phyloP scores from a whole-genome alignment of 2,329 filamentous ascomycete genomes.

The Colletotrichum karsti region DNA sequence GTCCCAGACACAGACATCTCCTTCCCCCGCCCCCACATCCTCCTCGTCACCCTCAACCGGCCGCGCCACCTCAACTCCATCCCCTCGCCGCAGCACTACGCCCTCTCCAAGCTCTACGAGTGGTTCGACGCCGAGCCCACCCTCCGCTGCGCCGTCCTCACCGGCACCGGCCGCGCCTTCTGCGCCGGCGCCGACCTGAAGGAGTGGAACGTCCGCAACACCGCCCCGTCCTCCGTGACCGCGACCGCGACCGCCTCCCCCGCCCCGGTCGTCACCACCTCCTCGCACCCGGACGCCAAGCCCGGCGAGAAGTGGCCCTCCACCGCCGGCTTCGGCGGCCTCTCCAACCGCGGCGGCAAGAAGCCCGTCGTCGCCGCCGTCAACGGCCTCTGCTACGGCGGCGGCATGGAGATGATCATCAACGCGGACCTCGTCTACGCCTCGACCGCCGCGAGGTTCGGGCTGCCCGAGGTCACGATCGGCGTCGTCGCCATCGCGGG shows the following conservation, averaged over 20 bases:
- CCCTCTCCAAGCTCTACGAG: constrained; percentile 51
- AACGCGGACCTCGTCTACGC: constrained; percentile 80
- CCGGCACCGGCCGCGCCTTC: constrained; percentile 70
- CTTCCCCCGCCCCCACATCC: constrained; percentile 62
- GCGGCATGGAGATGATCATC: constrained; percentile 79
- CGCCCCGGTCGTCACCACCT: neutral
- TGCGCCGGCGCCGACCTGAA: constrained; percentile 75
- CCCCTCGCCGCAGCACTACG: constrained; percentile 54
- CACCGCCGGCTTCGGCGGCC: constrained; percentile 30
- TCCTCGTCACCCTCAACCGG: constrained; percentile 69
- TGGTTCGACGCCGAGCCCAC: constrained; percentile 71
- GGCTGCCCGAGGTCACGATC: constrained; percentile 75
- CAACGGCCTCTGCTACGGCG: constrained; percentile 78
- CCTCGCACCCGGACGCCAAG: constrained; percentile 3
- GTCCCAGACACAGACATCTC: constrained; percentile 40
- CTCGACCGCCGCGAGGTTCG: constrained; percentile 65
- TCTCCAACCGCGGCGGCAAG: constrained; percentile 72
- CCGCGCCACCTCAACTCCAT: constrained; percentile 67
- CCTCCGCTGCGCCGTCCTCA: constrained; percentile 70
- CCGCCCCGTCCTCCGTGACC: constrained; percentile 8
- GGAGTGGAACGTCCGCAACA: constrained; percentile 64
- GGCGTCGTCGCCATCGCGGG: constrained; percentile 78
- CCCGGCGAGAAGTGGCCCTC: constrained; percentile 20
- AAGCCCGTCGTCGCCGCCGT: constrained; percentile 83
- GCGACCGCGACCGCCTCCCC: neutral